phyloP scores from a whole-genome alignment of 1,139 yeast genomes.

The Nakaseomyces nivariensis region DNA sequence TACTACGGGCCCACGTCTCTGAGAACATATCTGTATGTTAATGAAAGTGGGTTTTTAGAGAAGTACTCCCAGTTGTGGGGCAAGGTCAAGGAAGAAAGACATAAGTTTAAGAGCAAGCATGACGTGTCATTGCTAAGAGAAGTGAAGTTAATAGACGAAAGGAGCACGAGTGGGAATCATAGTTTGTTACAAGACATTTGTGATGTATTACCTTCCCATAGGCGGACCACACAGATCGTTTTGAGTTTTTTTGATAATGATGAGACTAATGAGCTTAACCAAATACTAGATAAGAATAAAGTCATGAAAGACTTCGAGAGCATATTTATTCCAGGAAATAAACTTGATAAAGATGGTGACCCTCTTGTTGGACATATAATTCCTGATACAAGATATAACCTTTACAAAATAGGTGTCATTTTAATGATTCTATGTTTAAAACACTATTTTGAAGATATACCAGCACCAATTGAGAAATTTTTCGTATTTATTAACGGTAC shows the following conservation, averaged over 20 bases:
- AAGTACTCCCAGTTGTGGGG: conserved; percentile 20
- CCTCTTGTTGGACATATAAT: conserved; percentile 8
- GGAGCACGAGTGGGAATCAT: conserved; percentile 1
- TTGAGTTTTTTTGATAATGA: conserved; percentile 14
- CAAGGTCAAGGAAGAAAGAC: conserved; percentile 17
- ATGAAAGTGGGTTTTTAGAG: conserved; percentile 14
- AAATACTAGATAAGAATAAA: conserved; percentile 18
- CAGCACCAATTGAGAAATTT: conserved; percentile 13
- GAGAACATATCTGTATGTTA: conserved; percentile 12
- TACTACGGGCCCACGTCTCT: conserved; percentile 25
- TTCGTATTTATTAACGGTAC: conserved; percentile 16
- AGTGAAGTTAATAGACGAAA: conserved; percentile 4
- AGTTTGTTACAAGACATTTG: conserved; percentile 13
- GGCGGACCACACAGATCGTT: conserved; percentile 9
- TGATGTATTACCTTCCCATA: conserved; percentile 17
- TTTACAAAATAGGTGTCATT: conserved; percentile 20
- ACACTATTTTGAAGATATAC: conserved; percentile 12
- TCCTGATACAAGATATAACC: conserved; percentile 14
- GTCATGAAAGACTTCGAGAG: conserved; percentile 15
- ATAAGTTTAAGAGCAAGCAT: conserved; percentile 14
- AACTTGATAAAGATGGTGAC: conserved; percentile 6
- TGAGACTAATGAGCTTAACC: conserved; percentile 12
- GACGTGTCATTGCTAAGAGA: conserved; percentile 7
- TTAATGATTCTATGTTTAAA: conserved; percentile 17
- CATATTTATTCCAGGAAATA: conserved; percentile 11